Base-by-base conservation (phyloP, 2,329 filamentous ascomycete genomes). In the Neobulgaria alba region DNA sequence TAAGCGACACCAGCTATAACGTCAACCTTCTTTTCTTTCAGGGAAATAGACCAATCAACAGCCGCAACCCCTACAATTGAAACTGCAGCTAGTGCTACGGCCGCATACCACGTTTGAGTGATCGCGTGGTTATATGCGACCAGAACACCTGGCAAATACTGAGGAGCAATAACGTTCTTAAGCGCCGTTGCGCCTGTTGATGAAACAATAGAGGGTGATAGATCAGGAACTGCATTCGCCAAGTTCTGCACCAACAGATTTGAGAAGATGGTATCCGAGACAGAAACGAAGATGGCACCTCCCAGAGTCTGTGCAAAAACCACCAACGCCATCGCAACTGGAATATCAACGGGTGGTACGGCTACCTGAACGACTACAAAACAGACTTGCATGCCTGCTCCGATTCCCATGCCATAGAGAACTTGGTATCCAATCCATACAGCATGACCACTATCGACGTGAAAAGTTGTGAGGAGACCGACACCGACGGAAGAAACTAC, bases 211-310 rank as follows among this genome's bases (percentile, higher is more conserved):
- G 10, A 18, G 17, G 37, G 37, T 34, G 71, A 60, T 19, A 75
- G 53, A 16, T 58, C 61, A 3, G 67, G 63, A n/a, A 65, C 60
- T 40, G 63, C 54, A 2, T 49, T 38, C 10, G 51, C 47, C 2
- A 85, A 61, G 32, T 71, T 65, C 5, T 67, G 58, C 36, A 75
- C 63, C 18, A 85, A 64, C 1, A 69, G 72, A 14, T 38, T 38
- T 15, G 29, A 53, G 48, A 63, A 62, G 14, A 60, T 54, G 2
- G 53, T 56, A 12, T 61, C 39, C 5, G 48, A 52, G 23, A 60
- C 29, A 19, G 50, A 50, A 23, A 63, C 47, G 42, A 55, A 58
- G 2, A 63, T 21, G 1, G 60, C 51, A 10, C 54, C 59, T 12
- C 54, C 55, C 26, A 63, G 50, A 5, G 48, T 51, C 38, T 60